These are phyloP conservation scores for Melaleuca alternifolia DNA, from an alignment of 345 rosid genomes.

Conservation along the genomic window DNA sequence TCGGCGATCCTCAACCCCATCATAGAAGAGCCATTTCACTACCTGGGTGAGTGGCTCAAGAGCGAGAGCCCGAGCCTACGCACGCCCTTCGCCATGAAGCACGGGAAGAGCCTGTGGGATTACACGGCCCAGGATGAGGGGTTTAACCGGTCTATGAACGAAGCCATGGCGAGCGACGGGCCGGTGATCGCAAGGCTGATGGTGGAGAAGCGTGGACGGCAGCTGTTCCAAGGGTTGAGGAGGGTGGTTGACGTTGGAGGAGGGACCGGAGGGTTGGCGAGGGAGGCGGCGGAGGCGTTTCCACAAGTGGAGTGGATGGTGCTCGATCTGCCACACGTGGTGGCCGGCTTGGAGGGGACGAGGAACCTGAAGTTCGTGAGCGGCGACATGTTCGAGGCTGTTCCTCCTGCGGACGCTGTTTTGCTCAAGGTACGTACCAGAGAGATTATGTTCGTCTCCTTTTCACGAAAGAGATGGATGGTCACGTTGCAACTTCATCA, in stretches of 20 bases:
- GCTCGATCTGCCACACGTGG: constrained; percentile 29
- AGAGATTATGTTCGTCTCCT: neutral
- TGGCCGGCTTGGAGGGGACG: constrained; percentile 3
- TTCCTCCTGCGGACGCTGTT: constrained; percentile 28
- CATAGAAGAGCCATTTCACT: constrained; percentile 11
- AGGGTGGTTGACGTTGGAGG: constrained; percentile 36
- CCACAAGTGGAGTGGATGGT: constrained; percentile 25
- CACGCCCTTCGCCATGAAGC: constrained; percentile 17
- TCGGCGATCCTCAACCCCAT: constrained; percentile 9
- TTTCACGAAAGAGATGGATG: neutral
- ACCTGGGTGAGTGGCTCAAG: constrained; percentile 21
- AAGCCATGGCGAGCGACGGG: constrained; percentile 28
- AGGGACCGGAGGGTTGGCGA: constrained; percentile 27
- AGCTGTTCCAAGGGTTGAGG: constrained; percentile 17
- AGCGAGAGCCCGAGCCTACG: neutral
- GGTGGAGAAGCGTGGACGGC: constrained; percentile 3
- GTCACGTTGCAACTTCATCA: neutral
- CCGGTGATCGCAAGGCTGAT: constrained; percentile 2
- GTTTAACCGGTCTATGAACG: constrained; percentile 8
- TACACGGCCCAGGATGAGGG: neutral
- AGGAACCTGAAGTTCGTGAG: constrained; percentile 17
- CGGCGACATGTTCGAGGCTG: constrained; percentile 35
- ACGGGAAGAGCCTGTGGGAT: constrained; percentile 18
- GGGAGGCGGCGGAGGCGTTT: constrained; percentile 9
- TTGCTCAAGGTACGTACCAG: constrained; percentile 19